Evolutionary conservation across 2,329 filamentous ascomycete genomes (phyloP), one percentile per base, ranked within the genome.

Genomic region (Curvularia eragrostidis): DNA sequence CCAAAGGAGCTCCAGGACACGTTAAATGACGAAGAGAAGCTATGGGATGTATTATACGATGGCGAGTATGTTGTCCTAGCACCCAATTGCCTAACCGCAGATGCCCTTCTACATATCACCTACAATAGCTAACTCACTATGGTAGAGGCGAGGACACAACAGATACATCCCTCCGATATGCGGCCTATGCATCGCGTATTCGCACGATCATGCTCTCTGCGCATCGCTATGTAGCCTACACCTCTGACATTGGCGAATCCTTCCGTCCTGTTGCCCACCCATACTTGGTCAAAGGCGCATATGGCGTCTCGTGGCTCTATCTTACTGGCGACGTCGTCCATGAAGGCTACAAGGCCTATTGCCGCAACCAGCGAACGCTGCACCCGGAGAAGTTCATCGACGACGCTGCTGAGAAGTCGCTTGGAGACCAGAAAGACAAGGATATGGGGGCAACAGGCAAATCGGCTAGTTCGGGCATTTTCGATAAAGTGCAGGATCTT

Each of bases 171-270:
- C 81, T 96, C 71, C 90, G 95, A 71, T 99, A 98, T 79, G 94
- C 93, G 56, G 95, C 91, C 67, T 99, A 99, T 79, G 91, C 92
- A 47, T 87, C 89, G 59, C 89, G 95, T 48, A 81, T 95, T 62
- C 88, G 91, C 61, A 97, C 93, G 7, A 91, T 98, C 65, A 87
- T 99, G 71, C 82, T 93, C 67, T 92, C 91, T 15, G 93, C 93
- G 3, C 95, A 98, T 72, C 89, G 95, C 71, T 99, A 99, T 73
- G 93, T 99, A 48, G 95, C 95, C 55, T 99, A 99, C 77, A 98
- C 95, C 0, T 93, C 89, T 19, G 94, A 98, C 71, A 94, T 99
- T 63, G 95, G 95, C 75, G 95, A 99, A 78, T 96, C 91, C 0
- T 99, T 99, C 79, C 87, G 95, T 1, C 95, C 95, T 0, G 85